Evolutionary conservation across 352 stramenopile species (phyloP).

Genomic region (Phytophthora multivora): DNA sequence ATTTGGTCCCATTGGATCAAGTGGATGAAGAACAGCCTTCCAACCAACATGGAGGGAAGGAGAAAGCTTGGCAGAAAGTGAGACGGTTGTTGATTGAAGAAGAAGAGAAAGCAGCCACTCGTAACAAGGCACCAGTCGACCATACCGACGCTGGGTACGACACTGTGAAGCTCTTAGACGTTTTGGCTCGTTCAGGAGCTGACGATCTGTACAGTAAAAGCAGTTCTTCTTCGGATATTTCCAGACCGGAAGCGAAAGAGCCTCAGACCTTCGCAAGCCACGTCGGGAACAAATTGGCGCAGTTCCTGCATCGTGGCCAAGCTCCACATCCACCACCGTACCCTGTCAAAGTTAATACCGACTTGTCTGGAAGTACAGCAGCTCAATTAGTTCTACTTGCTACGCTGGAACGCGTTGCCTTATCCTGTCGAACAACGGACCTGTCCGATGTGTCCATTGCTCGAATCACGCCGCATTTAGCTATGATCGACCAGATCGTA

Average conservation of each 20-base stretch:
- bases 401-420: constrained; percentile 42
- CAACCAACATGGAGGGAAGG: constrained; percentile 12
- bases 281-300: constrained; percentile 5
- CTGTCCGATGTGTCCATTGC: constrained; percentile 55
- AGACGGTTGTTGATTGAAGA: constrained; percentile 31
- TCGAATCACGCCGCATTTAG: constrained; percentile 53
- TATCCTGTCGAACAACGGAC: constrained; percentile 50
- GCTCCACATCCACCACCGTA: not conserved
- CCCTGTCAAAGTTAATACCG: not conserved
- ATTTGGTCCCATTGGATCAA: not conserved
- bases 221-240: constrained; percentile 2
- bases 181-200: constrained; percentile 19
- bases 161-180: constrained; percentile 39
- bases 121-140: not conserved
- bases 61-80: constrained; percentile 41
- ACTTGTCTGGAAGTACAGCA: not conserved
- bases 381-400: constrained; percentile 41
- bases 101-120: constrained; percentile 29
- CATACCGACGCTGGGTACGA: constrained; percentile 13
- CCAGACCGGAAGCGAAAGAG: not conserved
- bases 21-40: constrained; percentile 3
- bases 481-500: constrained; percentile 61
- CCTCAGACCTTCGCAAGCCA: constrained; percentile 3
- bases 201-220: constrained; percentile 6
- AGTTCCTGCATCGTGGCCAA: constrained; percentile 1